Percentiles rank a stretch among this genome's conserved stretches.
phyloP scores from a whole-genome alignment of 108 stramenopile genomes.

The Fragilaria radians region DNA sequence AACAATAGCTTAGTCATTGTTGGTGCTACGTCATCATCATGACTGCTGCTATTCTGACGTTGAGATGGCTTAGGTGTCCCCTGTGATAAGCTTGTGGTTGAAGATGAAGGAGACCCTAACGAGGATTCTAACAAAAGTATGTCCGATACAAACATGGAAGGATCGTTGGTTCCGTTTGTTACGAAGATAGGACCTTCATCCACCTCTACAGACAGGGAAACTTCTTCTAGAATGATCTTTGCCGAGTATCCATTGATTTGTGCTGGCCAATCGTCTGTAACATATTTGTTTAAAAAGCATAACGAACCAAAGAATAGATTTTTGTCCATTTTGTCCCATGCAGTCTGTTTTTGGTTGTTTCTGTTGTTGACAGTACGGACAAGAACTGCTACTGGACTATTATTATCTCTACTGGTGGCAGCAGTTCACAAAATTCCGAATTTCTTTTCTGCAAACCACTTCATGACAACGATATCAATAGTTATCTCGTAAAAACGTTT shows the following conservation, averaged over 20 bases:
- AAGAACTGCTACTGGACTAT: no score
- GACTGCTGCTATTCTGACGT: not conserved
- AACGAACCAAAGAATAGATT: not conserved
- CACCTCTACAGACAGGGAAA: not conserved
- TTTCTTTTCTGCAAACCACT: no score
- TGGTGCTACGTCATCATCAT: no score
- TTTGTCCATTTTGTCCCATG: constrained; percentile 2
- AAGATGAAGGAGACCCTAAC: not conserved
- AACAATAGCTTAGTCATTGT: not conserved
- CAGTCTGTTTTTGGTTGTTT: no score
- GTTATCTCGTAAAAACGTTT: no score
- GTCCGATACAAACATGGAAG: not conserved
- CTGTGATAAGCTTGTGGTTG: not conserved
- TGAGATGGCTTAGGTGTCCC: not conserved
- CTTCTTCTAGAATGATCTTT: not conserved
- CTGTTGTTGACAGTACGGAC: no score
- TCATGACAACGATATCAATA: no score
- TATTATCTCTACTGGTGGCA: no score
- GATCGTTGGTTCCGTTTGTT: not conserved
- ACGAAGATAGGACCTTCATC: not conserved
- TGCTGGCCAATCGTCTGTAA: not conserved
- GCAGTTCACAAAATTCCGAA: no score
- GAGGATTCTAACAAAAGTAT: not conserved
- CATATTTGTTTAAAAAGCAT: not conserved
- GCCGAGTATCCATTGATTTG: not conserved